Base-by-base conservation (phyloP, 495 filamentous ascomycete species). In the Cairneyella variabilis region DNA sequence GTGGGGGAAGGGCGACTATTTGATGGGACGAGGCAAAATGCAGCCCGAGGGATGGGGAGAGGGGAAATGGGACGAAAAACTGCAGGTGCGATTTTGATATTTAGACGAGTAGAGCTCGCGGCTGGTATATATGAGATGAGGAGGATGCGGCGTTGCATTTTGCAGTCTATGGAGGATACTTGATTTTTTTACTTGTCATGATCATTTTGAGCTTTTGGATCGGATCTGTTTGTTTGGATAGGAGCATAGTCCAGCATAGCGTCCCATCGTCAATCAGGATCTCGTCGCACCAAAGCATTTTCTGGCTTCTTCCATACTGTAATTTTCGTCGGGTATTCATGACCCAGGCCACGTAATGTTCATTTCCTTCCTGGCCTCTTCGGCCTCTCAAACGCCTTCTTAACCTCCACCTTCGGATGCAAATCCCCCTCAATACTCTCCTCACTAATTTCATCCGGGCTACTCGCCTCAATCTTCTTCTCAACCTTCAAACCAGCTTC, bases 371-470 rank as follows among this genome's bases (percentile, higher is more conserved):
- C 92, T 0, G 92, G 92, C 61, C 91, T 76, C 78, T 90, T 95
- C n/a, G 93, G 93, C 66, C 90, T 79, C 53, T 82, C 83, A 67
- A 98, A 98, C 27, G 78, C 85, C 50, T 80, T 79, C 59, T 84
- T 85, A 43, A 77, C 69, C 66, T 89, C 83, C 30, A 80, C 74
- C 61, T 83, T 79, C 37, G 86, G 89, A 58, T 84, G 77, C 47
- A 97, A 80, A 64, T 96, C 90, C 26, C 85, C 86, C 30, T 83
- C 66, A 58, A 97, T 74, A 26, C 73, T 71, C 26, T 82, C 72
- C 47, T 80, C 84, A 9, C 83, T 88, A 60, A 98, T 82, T 69
- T 98, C 93, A 32, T 79, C 78, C n/a, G 90, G 83, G 6, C 76
- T 69, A 55, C 77, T 70, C 4, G 76, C 71, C 58, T 78, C 75